phyloP scores from a whole-genome alignment of 2,329 filamentous ascomycete species.

The Arachnomyces sp. region DNA sequence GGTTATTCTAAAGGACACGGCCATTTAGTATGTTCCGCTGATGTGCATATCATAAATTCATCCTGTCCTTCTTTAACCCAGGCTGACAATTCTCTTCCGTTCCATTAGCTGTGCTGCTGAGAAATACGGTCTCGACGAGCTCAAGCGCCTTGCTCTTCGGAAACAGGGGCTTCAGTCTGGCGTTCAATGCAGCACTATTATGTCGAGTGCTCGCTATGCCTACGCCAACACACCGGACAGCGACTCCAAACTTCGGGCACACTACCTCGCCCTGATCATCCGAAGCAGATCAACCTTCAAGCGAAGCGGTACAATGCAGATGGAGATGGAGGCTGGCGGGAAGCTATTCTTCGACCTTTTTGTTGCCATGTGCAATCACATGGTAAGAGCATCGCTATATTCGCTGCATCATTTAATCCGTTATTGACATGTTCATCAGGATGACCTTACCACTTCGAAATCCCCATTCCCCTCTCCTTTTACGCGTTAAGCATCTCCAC shows the following conservation, averaged over 20 bases:
- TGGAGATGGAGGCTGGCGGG: conserved; percentile 83
- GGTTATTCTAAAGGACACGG: conserved; percentile 74
- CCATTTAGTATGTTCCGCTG: conserved; percentile 57
- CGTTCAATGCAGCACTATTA: conserved; percentile 75
- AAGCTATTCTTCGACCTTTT: conserved; percentile 90
- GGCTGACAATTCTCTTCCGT: conserved; percentile 15
- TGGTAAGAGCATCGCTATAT: conserved; percentile 46
- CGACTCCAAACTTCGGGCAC: conserved; percentile 82
- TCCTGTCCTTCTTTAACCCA: not conserved
- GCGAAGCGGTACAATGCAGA: conserved; percentile 88
- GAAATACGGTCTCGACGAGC: conserved; percentile 71
- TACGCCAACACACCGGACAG: conserved; percentile 82
- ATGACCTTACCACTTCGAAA: conserved; percentile 18
- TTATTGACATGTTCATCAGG: conserved; percentile 19
- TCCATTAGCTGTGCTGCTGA: conserved; percentile 61
- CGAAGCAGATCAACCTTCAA: conserved; percentile 82
- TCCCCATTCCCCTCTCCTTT: conserved; percentile 17
- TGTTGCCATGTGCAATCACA: conserved; percentile 85
- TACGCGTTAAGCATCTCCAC: conserved; percentile 9
- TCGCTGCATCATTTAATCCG: conserved; percentile 13
- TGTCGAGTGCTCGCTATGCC: conserved; percentile 79
- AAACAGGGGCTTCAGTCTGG: conserved; percentile 85
- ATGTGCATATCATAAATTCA: not conserved
- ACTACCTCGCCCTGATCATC: conserved; percentile 89
- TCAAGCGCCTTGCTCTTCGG: conserved; percentile 74